A percentile compares a stretch with the other conserved stretches of the same genome.
Evolutionary conservation across 495 filamentous ascomycete genomes (phyloP).

Genomic region (Xylaria bambusicola): DNA sequence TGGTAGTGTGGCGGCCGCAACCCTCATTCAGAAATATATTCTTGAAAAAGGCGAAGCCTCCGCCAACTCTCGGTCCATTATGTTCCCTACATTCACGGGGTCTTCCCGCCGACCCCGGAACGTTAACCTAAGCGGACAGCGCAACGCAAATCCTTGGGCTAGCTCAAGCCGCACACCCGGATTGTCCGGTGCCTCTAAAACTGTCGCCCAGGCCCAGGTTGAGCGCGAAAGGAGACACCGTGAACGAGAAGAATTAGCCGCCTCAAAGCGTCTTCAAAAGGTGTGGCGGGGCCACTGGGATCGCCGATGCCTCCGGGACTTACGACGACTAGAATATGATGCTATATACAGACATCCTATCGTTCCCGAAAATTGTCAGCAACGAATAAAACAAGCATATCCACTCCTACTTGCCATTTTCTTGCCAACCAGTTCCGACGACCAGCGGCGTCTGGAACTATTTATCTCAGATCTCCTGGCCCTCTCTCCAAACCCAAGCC

Average conservation of each 20-base stretch:
- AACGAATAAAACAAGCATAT: slow-evolving; percentile 33
- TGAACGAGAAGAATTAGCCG: slow-evolving; percentile 76
- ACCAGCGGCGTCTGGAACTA: slow-evolving; percentile 37
- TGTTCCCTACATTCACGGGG: slow-evolving; percentile 92
- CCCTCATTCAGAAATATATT: too few species aligned
- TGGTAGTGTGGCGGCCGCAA: background rate
- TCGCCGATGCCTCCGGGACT: slow-evolving; percentile 56
- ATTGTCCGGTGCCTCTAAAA: slow-evolving; percentile 65
- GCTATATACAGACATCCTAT: slow-evolving; percentile 34
- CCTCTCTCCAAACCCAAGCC: slow-evolving; percentile 9
- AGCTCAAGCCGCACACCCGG: slow-evolving; percentile 49
- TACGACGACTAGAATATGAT: slow-evolving; percentile 73
- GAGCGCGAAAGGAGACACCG: slow-evolving; percentile 78
- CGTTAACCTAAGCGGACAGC: slow-evolving; percentile 89
- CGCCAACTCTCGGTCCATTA: slow-evolving; percentile 36
- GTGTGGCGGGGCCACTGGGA: slow-evolving; percentile 79
- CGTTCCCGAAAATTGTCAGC: slow-evolving; percentile 4
- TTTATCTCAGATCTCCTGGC: slow-evolving; percentile 39
- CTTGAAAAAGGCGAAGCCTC: too few species aligned
- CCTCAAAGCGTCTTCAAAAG: slow-evolving; percentile 73
- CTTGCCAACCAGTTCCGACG: slow-evolving; percentile 31
- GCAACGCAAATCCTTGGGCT: slow-evolving; percentile 71
- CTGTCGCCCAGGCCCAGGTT: slow-evolving; percentile 81
- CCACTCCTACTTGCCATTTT: slow-evolving; percentile 40
- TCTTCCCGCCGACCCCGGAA: slow-evolving; percentile 81